phyloP scores from a whole-genome alignment of 768 basidiomycete species.

The Inosperma sp. region DNA sequence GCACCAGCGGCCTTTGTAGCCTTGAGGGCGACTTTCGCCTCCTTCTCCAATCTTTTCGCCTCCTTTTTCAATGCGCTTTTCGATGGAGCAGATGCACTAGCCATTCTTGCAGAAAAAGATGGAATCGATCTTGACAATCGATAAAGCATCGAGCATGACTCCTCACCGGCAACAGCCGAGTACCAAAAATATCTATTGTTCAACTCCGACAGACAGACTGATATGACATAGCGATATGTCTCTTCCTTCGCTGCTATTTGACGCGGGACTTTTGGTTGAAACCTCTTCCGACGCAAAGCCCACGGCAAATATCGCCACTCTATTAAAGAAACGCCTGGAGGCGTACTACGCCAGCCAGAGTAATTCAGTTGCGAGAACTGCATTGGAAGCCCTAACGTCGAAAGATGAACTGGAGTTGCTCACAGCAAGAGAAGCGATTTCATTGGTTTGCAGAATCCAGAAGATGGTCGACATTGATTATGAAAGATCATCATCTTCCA shows the following conservation, averaged over 20 bases:
- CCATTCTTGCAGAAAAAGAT: too few relatives aligned
- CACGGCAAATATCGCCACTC: slow-evolving; percentile 31
- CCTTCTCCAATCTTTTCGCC: slow-evolving; percentile 75
- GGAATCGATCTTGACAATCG: too few relatives aligned
- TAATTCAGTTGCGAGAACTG: slow-evolving; percentile 11
- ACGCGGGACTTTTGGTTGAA: slow-evolving; percentile 36
- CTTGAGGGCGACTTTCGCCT: slow-evolving; percentile 73
- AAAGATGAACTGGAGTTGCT: slow-evolving; percentile 44
- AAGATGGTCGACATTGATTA: slow-evolving; percentile 36
- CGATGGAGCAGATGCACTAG: slow-evolving; percentile 17
- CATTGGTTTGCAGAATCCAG: slow-evolving; percentile 47
- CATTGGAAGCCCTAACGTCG: neutral
- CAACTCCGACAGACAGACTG: too few relatives aligned
- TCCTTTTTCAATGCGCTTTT: slow-evolving; percentile 69
- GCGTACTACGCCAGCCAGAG: slow-evolving; percentile 34
- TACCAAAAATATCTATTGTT: too few relatives aligned
- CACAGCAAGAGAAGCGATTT: slow-evolving; percentile 54
- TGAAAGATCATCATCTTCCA: too few relatives aligned
- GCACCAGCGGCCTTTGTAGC: slow-evolving; percentile 44
- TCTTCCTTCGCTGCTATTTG: slow-evolving; percentile 30
- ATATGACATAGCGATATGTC: too few relatives aligned
- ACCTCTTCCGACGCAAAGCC: slow-evolving; percentile 23
- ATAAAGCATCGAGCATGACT: too few relatives aligned
- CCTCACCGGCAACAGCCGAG: too few relatives aligned
- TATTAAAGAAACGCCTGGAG: slow-evolving; percentile 37